A percentile compares a stretch with the other conserved stretches of the same genome.
Evolutionary conservation across 1,139 yeast genomes (phyloP).

Genomic region (Saccharomyces hybrid): DNA sequence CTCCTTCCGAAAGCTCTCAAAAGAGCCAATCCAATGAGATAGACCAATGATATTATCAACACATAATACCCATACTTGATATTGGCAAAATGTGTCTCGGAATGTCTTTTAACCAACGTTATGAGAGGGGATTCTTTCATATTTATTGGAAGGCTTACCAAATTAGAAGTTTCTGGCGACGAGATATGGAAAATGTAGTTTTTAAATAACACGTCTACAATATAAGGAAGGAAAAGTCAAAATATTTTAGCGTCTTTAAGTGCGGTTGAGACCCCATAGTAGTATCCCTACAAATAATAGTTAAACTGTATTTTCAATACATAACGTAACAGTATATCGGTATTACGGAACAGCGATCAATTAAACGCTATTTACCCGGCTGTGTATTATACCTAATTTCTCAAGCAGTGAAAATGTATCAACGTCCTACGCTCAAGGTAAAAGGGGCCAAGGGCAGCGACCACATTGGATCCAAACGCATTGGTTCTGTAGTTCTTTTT

Average conservation of each 20-base stretch:
- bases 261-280: background rate
- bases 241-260: background rate
- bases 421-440: background rate
- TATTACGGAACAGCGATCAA: background rate
- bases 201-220: background rate
- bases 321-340: background rate
- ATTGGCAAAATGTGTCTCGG: slow-evolving; percentile 29
- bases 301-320: background rate
- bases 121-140: background rate
- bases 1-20: slow-evolving; percentile 8
- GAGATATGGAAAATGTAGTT: background rate
- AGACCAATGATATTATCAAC: slow-evolving; percentile 15
- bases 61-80: slow-evolving; percentile 26
- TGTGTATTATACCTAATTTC: background rate
- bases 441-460: background rate
- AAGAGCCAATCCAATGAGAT: slow-evolving; percentile 15
- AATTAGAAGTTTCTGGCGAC: background rate
- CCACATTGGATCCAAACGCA: background rate
- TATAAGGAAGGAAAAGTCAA: background rate
- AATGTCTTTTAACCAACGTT: slow-evolving; percentile 15
- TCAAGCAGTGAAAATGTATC: background rate
- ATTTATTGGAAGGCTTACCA: background rate
- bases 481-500: background rate
- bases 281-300: background rate
- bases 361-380: background rate